phyloP scores from a whole-genome alignment of 306 rosid species.

The Dryas alaskensis region DNA sequence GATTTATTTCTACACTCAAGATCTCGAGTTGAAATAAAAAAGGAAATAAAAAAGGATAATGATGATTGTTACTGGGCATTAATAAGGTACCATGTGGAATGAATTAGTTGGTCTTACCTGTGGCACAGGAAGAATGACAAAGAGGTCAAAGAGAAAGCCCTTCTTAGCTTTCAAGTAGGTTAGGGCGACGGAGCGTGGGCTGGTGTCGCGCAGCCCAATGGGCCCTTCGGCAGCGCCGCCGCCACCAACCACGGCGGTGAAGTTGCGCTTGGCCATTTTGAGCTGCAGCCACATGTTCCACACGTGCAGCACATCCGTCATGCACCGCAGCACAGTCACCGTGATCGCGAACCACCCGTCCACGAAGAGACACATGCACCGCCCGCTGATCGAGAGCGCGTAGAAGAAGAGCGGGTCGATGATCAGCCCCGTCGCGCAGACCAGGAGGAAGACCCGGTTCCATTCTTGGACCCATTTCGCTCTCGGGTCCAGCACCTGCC shows the following conservation, averaged over 20 bases:
- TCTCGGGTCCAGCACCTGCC: constrained; percentile 46
- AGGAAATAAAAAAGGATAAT: no score
- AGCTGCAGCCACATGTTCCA: constrained; percentile 92
- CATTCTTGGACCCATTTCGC: constrained; percentile 77
- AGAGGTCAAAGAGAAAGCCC: constrained; percentile 71
- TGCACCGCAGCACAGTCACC: constrained; percentile 91
- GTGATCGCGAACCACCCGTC: constrained; percentile 92
- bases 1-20: no score
- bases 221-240: not conserved
- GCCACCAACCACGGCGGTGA: constrained; percentile 25
- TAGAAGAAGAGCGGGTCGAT: constrained; percentile 92
- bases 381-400: constrained; percentile 67
- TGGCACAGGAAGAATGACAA: constrained; percentile 85
- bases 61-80: no score
- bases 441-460: constrained; percentile 75
- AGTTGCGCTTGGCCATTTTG: constrained; percentile 49
- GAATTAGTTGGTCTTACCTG: constrained; percentile 44
- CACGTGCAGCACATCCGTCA: constrained; percentile 82
- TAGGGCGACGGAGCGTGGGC: constrained; percentile 46
- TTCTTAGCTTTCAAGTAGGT: constrained; percentile 49
- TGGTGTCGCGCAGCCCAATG: constrained; percentile 35
- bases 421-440: constrained; percentile 63
- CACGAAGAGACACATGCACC: constrained; percentile 73
- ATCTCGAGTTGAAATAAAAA: no score
- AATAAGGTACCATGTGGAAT: no score